Evolutionary conservation across 345 rosid genomes (phyloP), one percentile per base, ranked within the genome.

Genomic region (Mallotus nudiflorus): DNA sequence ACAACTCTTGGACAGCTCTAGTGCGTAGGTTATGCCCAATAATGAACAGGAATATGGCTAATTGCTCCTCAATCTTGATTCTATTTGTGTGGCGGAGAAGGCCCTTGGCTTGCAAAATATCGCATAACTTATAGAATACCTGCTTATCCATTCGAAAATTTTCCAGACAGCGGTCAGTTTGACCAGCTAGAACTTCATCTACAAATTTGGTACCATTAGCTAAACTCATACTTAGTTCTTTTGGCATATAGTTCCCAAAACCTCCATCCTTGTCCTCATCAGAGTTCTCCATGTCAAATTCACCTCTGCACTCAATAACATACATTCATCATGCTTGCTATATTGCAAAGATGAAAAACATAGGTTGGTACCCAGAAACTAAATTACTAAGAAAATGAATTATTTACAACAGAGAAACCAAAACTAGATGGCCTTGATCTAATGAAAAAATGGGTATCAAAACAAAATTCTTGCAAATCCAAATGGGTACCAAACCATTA

Each of bases 141-240:
- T 82, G 82, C 78, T 91, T 93, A 9, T 93, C 98, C 97, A 91
- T 93, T 22, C 97, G 97, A 69, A 93, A 93, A 69, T 88, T 88
- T 72, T 89, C 94, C 44, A 86, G 71, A 70, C 96, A 93, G 0
- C 73, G 74, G 20, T 86, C 89, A 71, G 81, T 86, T 53, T 81
- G 83, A 66, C 93, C 89, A 61, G 85, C 86, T 9, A 93, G 85
- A 20, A 91, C 91, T 80, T 87, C 89, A 79, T 89, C 88, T 45
- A 93, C 91, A 60, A 93, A 93, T 77, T 93, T 91, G 8, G 82
- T 75, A 63, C 85, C 83, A 66, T 78, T 85, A 11, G 85, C 40
- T 13, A 85, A 55, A 76, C 74, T 55, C 63, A 56, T 76, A 40
- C 82, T 73, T 70, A 74, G 70, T 62, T 80, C 85, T 72, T 78